Conservation (phyloP, 2,329 filamentous ascomycete species). For the Trichothecium roseum region DNA sequence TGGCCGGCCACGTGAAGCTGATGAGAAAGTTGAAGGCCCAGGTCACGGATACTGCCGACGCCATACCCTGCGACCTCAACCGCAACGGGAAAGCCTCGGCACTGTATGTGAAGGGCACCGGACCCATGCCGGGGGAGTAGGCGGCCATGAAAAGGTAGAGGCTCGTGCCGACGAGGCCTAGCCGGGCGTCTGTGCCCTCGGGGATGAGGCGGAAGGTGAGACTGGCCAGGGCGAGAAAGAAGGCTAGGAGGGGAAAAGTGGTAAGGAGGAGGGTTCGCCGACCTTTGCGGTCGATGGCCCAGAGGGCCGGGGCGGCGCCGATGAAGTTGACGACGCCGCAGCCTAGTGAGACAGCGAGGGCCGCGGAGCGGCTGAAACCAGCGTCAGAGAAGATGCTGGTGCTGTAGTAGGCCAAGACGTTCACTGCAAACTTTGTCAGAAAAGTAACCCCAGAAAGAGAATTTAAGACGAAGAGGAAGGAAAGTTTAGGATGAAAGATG, state of each 20-base stretch:
- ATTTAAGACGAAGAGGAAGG: too few relatives aligned
- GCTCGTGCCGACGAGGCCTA: slow-evolving; percentile 17
- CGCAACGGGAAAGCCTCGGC: slow-evolving; percentile 45
- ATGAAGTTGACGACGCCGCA: slow-evolving; percentile 48
- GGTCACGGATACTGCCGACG: slow-evolving; percentile 23
- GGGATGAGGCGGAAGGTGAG: slow-evolving; percentile 12
- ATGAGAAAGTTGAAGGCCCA: slow-evolving; percentile 20
- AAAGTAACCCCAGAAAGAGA: slow-evolving; percentile 37
- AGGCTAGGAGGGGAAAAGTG: slow-evolving; percentile 53
- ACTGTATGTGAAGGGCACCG: slow-evolving; percentile 45
- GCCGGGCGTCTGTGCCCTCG: slow-evolving; percentile 6
- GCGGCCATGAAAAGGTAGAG: slow-evolving; percentile 23
- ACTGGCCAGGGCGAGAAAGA: slow-evolving; percentile 22
- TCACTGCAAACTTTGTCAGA: slow-evolving; percentile 19
- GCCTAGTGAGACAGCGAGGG: slow-evolving; percentile 31
- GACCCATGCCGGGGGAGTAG: slow-evolving; percentile 38
- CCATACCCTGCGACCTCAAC: slow-evolving; percentile 40
- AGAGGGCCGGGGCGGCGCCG: slow-evolving; percentile 52
- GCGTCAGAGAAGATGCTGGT: slow-evolving; percentile 33
- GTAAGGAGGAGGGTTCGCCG: slow-evolving; percentile 48
- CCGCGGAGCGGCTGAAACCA: slow-evolving; percentile 25
- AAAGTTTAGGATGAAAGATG: too few relatives aligned
- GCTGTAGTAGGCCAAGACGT: slow-evolving; percentile 39
- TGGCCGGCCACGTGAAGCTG: slow-evolving; percentile 13
- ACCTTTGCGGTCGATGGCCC: slow-evolving; percentile 55